A percentile compares a stretch with the other conserved stretches of the same genome.
Conservation (phyloP, 371 early-diverging fungal species). For the Apophysomyces sp. region DNA sequence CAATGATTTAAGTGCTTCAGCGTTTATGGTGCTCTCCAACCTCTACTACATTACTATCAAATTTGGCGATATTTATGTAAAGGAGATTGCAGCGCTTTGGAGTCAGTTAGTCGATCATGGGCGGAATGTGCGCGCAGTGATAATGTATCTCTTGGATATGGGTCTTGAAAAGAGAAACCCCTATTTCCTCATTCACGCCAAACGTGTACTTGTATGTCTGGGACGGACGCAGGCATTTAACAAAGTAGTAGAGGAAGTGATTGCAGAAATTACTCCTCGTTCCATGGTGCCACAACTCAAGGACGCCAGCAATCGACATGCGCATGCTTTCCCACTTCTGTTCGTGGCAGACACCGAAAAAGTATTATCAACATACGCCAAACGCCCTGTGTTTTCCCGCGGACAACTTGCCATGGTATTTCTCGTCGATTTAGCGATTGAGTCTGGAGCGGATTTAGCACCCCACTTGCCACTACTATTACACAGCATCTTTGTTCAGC, state of each 20-base stretch:
- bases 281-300: slow-evolving; percentile 71
- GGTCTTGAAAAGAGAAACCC: slow-evolving; percentile 79
- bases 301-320: slow-evolving; percentile 45
- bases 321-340: slow-evolving; percentile 37
- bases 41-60: slow-evolving; percentile 84
- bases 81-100: slow-evolving; percentile 84
- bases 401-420: slow-evolving; percentile 80
- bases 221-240: slow-evolving; percentile 67
- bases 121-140: slow-evolving; percentile 66
- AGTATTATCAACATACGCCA: slow-evolving; percentile 62
- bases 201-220: slow-evolving; percentile 80
- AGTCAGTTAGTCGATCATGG: slow-evolving; percentile 71
- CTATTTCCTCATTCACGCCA: slow-evolving; percentile 74
- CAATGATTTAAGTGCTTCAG: slow-evolving; percentile 53
- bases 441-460: slow-evolving; percentile 68
- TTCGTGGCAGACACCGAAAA: slow-evolving; percentile 72
- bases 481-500: slow-evolving; percentile 77
- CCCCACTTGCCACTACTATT: slow-evolving; percentile 74
- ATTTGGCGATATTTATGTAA: slow-evolving; percentile 75
- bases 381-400: slow-evolving; percentile 72
- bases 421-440: slow-evolving; percentile 79
- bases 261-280: slow-evolving; percentile 74
- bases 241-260: slow-evolving; percentile 61
- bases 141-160: slow-evolving; percentile 73
- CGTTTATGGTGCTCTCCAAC: slow-evolving; percentile 75